phyloP scores from a whole-genome alignment of 2,329 filamentous ascomycete species.

The Orbilia ellipsospora region DNA sequence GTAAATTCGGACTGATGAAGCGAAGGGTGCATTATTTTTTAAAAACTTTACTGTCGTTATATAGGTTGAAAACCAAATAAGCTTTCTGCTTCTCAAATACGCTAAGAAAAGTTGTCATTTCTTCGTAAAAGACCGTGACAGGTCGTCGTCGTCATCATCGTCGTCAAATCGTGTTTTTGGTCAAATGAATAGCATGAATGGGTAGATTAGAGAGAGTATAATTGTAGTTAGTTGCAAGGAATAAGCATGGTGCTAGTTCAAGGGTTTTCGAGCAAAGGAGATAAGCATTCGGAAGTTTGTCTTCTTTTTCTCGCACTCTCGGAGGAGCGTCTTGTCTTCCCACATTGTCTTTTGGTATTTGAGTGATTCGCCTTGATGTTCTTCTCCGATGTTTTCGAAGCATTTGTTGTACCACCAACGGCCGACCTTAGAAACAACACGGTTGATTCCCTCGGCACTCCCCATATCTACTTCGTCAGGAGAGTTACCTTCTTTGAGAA shows the following conservation, averaged over 20 bases:
- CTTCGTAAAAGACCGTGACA: conserved; percentile 33
- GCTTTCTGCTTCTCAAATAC: conserved; percentile 1
- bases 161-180: conserved; percentile 22
- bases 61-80: conserved; percentile 7
- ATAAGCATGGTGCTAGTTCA: conserved; percentile 5
- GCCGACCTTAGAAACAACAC: conserved; percentile 89
- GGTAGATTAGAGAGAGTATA: neutral
- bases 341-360: conserved; percentile 76
- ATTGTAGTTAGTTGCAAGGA: conserved; percentile 2
- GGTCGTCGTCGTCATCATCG: conserved; percentile 26
- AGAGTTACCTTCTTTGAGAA: conserved; percentile 56
- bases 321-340: conserved; percentile 77
- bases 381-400: conserved; percentile 74
- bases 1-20: conserved; percentile 16
- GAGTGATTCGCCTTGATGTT: conserved; percentile 65
- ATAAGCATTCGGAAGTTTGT: conserved; percentile 92
- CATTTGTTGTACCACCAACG: conserved; percentile 97
- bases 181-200: neutral
- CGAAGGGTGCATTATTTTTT: conserved; percentile 24
- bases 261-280: conserved; percentile 85
- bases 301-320: conserved; percentile 85
- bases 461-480: conserved; percentile 62
- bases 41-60: conserved; percentile 38
- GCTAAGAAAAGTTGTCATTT: conserved; percentile 32
- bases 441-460: conserved; percentile 78